A percentile compares a stretch with the other conserved stretches of the same genome.
These are phyloP conservation scores for Dendrocalamus sinicus DNA, from an alignment of 176 grass and related monocot species.

Conservation along the genomic window DNA sequence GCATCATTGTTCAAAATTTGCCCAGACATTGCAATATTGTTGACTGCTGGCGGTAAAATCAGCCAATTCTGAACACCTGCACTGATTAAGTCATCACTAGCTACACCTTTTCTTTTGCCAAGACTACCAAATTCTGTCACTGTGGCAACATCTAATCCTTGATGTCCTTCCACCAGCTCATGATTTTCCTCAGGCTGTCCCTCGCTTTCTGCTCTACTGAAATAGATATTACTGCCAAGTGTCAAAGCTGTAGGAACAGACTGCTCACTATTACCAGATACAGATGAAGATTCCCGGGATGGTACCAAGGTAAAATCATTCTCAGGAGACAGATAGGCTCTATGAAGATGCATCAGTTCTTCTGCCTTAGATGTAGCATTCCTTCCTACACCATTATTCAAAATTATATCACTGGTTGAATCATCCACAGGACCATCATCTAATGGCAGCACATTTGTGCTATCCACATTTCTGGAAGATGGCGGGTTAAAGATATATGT, in stretches of 20 bases:
- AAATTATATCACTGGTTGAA: slow-evolving; percentile 42
- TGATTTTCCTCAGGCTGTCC: slow-evolving; percentile 31
- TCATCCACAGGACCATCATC: slow-evolving; percentile 28
- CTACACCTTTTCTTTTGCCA: slow-evolving; percentile 27
- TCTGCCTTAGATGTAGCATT: slow-evolving; percentile 24
- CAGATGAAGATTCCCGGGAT: slow-evolving; percentile 18
- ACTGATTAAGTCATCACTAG: slow-evolving; percentile 28
- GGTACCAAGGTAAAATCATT: slow-evolving; percentile 37
- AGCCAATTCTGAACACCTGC: slow-evolving; percentile 53
- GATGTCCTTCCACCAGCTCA: slow-evolving; percentile 35
- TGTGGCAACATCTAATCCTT: slow-evolving; percentile 41
- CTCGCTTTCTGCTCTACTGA: slow-evolving; percentile 36
- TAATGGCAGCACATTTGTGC: slow-evolving; percentile 22
- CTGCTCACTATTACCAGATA: slow-evolving; percentile 51
- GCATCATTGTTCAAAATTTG: slow-evolving; percentile 29
- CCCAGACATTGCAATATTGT: slow-evolving; percentile 1
- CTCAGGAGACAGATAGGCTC: slow-evolving; percentile 10
- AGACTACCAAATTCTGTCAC: slow-evolving; percentile 20
- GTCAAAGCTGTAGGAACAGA: slow-evolving; percentile 61
- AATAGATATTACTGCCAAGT: slow-evolving; percentile 60
- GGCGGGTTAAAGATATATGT: slow-evolving; percentile 17
- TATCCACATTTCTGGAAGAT: slow-evolving; percentile 47
- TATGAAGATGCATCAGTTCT: slow-evolving; percentile 43
- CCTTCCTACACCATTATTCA: slow-evolving; percentile 38
- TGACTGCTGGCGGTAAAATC: slow-evolving; percentile 45